Conservation (phyloP, 1,284 basidiomycete genomes). For the Ceratorhiza oryzae-sativae region DNA sequence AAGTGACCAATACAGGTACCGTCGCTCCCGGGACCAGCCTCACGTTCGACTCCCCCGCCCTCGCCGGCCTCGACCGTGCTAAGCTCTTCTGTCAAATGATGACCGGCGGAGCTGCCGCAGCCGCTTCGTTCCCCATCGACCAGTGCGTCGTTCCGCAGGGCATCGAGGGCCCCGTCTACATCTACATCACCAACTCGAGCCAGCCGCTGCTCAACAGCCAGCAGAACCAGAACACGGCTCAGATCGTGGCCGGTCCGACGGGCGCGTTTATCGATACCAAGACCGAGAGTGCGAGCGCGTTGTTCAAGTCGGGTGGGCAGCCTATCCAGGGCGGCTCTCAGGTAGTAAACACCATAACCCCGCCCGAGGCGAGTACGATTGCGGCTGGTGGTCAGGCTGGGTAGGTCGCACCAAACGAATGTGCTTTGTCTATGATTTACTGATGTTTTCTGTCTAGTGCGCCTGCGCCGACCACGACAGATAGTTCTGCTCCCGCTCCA, state of each 20-base stretch:
- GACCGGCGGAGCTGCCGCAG: slow-evolving; percentile 63
- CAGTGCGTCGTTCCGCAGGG: slow-evolving; percentile 67
- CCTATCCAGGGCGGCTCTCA: slow-evolving; percentile 50
- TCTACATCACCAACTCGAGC: slow-evolving; percentile 70
- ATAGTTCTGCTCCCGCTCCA: neutral
- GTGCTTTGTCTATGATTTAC: neutral
- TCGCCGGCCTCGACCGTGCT: slow-evolving; percentile 61
- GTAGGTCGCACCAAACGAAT: neutral
- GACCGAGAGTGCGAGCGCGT: slow-evolving; percentile 52
- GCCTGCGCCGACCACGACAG: neutral
- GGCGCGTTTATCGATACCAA: slow-evolving; percentile 68
- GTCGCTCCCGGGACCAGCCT: slow-evolving; percentile 65
- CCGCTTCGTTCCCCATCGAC: slow-evolving; percentile 65
- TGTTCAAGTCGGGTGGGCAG: slow-evolving; percentile 53
- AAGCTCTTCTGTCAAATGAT: slow-evolving; percentile 78
- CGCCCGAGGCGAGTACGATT: slow-evolving; percentile 18
- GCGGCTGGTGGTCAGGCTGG: slow-evolving; percentile 23
- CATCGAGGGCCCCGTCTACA: slow-evolving; percentile 73
- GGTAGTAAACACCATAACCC: slow-evolving; percentile 40
- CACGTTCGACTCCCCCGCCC: slow-evolving; percentile 64
- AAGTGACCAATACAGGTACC: slow-evolving; percentile 67
- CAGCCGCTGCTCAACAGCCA: slow-evolving; percentile 71
- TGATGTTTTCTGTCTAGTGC: neutral
- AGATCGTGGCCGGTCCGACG: slow-evolving; percentile 74
- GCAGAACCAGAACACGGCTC: slow-evolving; percentile 63